Conservation (phyloP, 805 yeast genomes). For the Candida mattraensis region DNA sequence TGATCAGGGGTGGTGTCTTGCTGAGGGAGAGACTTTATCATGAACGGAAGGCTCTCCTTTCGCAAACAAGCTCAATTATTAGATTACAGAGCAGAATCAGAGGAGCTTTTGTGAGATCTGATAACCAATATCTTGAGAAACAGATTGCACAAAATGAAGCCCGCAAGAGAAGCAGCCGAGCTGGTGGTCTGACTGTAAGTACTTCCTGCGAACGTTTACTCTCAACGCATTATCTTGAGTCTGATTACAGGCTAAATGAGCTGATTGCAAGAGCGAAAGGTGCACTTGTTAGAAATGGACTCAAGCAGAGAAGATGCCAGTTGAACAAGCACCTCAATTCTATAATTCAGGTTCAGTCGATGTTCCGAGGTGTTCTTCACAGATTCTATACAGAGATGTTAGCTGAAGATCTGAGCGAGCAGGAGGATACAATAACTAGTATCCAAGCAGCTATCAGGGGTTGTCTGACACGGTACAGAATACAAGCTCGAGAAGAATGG, state of each 20-base stretch:
- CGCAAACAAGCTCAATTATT: constrained; percentile 26
- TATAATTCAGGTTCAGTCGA: constrained; percentile 52
- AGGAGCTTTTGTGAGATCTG: constrained; percentile 36
- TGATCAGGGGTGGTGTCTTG: constrained; percentile 33
- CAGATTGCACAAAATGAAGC: constrained; percentile 1
- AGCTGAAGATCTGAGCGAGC: constrained; percentile 51
- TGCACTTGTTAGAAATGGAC: constrained; percentile 33
- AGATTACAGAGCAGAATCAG: constrained; percentile 45
- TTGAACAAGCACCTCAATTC: constrained; percentile 26
- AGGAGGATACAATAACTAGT: constrained; percentile 37
- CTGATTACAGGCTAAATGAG: constrained; percentile 29
- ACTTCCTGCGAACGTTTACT: constrained; percentile 6
- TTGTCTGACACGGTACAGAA: constrained; percentile 36
- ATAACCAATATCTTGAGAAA: constrained; percentile 4
- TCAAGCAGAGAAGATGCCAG: constrained; percentile 18
- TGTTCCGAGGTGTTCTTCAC: constrained; percentile 60
- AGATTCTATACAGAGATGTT: constrained; percentile 57
- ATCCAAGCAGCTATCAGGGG: constrained; percentile 63
- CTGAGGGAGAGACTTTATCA: constrained; percentile 20
- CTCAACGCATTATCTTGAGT: constrained; percentile 6
- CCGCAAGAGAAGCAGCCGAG: not conserved
- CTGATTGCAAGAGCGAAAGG: constrained; percentile 49
- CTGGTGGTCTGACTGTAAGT: constrained; percentile 3
- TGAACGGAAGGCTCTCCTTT: constrained; percentile 19
- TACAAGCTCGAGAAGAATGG: constrained; percentile 39